These are phyloP conservation scores for Paramecium tetraurelia DNA, from an alignment of 73 alveolate species.

Conservation along the genomic window DNA sequence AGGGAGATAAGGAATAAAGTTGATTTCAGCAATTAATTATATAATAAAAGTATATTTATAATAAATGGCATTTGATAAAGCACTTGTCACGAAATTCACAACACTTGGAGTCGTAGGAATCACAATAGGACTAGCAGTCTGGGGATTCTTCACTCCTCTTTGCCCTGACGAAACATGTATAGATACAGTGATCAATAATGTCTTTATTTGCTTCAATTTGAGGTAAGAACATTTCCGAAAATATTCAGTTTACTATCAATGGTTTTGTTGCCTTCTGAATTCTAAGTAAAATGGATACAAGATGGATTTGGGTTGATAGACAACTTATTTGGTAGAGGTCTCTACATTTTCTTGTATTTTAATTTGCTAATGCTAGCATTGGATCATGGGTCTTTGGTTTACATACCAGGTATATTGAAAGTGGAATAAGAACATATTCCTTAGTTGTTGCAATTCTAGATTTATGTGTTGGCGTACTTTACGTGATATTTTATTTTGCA, in stretches of 20 bases:
- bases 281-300: background rate
- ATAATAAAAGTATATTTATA: background rate
- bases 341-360: background rate
- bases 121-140: background rate
- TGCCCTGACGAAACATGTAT: too few species aligned
- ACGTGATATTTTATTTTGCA: background rate
- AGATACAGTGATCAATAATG: background rate
- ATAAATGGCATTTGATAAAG: background rate
- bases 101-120: background rate
- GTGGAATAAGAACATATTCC: background rate
- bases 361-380: background rate
- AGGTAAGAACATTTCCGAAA: background rate
- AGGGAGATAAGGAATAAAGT: slow-evolving; percentile 3
- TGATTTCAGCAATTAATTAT: background rate
- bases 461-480: background rate
- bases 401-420: background rate
- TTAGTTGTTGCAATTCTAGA: background rate
- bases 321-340: background rate
- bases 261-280: background rate
- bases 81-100: background rate
- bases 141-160: background rate
- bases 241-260: background rate
- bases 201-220: background rate
- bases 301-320: background rate
- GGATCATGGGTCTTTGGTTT: slow-evolving; percentile 19